A percentile compares a stretch with the other conserved stretches of the same genome.
These are phyloP conservation scores for Zymoseptoria crescenta DNA, from an alignment of 2,329 filamentous ascomycete genomes.

Conservation along the genomic window DNA sequence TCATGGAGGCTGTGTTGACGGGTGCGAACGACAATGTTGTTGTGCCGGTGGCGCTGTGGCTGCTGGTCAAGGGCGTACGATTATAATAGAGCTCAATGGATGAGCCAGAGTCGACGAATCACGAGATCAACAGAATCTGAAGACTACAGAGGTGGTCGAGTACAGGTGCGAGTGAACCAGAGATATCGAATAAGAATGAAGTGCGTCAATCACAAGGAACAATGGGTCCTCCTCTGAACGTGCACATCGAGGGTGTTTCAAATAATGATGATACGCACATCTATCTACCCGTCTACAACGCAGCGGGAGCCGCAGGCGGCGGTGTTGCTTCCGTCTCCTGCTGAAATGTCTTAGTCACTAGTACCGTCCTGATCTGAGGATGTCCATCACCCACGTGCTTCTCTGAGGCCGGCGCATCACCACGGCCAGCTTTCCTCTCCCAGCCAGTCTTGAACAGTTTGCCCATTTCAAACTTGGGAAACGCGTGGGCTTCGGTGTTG, in stretches of 20 bases:
- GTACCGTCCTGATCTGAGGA: constrained; percentile 11
- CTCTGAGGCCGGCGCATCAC: not conserved
- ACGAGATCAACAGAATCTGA: not conserved
- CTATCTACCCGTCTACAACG: not conserved
- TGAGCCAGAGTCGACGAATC: not conserved
- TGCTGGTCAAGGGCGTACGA: constrained; percentile 72
- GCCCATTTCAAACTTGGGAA: constrained; percentile 79
- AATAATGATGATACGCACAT: not conserved
- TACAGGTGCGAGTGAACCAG: no score
- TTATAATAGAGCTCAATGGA: constrained; percentile 32
- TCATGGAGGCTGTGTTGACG: constrained; percentile 91
- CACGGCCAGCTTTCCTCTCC: constrained; percentile 51
- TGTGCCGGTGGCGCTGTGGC: constrained; percentile 87
- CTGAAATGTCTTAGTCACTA: constrained; percentile 17
- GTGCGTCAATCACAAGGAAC: no score
- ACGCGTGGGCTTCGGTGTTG: constrained; percentile 90
- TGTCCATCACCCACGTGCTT: constrained; percentile 7
- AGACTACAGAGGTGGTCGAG: not conserved
- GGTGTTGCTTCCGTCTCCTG: not conserved
- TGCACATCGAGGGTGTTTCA: not conserved
- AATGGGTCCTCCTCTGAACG: no score
- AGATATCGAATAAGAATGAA: no score
- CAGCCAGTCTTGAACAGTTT: constrained; percentile 73
- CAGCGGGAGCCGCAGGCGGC: no score
- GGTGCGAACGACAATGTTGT: constrained; percentile 98